phyloP scores from a whole-genome alignment of 2,329 filamentous ascomycete genomes.

The Fusarium clavum region DNA sequence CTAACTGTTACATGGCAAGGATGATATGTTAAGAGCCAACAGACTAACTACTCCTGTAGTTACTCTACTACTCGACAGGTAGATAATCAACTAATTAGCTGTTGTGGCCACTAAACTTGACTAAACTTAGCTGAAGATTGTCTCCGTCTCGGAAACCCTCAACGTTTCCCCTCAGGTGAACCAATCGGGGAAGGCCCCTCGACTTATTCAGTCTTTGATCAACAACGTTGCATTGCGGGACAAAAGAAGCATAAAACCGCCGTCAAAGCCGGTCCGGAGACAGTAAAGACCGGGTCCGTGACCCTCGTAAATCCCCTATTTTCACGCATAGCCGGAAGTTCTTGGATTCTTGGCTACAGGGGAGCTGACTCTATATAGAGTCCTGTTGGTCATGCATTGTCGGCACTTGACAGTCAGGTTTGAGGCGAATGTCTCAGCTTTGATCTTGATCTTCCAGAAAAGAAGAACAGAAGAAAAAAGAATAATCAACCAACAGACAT shows the following conservation, averaged over 20 bases:
- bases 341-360: not conserved
- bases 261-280: not conserved
- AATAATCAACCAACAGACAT: not conserved
- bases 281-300: not conserved
- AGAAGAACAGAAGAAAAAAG: not conserved
- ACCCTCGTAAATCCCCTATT: not conserved
- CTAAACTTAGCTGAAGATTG: not conserved
- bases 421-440: not conserved
- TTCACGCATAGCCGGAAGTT: not conserved
- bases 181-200: conserved; percentile 4
- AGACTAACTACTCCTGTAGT: not conserved
- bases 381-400: not conserved
- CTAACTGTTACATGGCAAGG: not conserved
- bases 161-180: not conserved
- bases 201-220: not conserved
- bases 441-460: not conserved
- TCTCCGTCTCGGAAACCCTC: not conserved
- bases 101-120: not conserved
- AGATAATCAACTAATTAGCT: not conserved
- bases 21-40: not conserved
- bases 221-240: conserved; percentile 1
- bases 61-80: not conserved
- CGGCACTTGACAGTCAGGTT: not conserved
- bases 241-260: conserved; percentile 1
- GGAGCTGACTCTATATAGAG: not conserved